A percentile compares a stretch with the other conserved stretches of the same genome.
These are phyloP conservation scores for Terfezia claveryi DNA, from an alignment of 495 filamentous ascomycete genomes.

Conservation along the genomic window DNA sequence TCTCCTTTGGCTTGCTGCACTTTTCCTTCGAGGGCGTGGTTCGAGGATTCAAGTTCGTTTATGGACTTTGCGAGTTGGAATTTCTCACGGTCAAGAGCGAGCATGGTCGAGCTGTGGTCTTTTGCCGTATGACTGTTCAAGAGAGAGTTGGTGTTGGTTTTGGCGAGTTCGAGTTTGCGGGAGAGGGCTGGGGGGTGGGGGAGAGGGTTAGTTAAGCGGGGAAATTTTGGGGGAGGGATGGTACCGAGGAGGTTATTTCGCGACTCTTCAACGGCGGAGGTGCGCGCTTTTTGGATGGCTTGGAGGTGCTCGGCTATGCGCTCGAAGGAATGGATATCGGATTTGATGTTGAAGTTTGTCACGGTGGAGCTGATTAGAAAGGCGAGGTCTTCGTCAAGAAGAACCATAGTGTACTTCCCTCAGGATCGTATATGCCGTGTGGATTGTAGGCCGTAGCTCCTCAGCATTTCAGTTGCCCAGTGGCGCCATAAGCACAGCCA, in stretches of 20 bases:
- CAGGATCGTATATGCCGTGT: background rate
- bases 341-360: constrained; percentile 79
- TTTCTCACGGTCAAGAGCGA: constrained; percentile 34
- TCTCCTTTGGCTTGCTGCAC: constrained; percentile 50
- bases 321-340: constrained; percentile 65
- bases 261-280: constrained; percentile 43
- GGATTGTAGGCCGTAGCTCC: background rate
- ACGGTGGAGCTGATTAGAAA: constrained; percentile 29
- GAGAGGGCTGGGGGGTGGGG: constrained; percentile 31
- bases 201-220: constrained; percentile 7
- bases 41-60: constrained; percentile 74
- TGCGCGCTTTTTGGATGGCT: constrained; percentile 55
- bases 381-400: constrained; percentile 89
- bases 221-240: background rate
- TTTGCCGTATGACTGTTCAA: constrained; percentile 27
- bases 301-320: constrained; percentile 68
- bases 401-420: constrained; percentile 32
- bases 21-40: constrained; percentile 65
- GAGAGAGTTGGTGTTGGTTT: constrained; percentile 27
- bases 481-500: too few relatives aligned
- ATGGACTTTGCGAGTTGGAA: constrained; percentile 81
- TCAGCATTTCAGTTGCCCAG: too few relatives aligned
- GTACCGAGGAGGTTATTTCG: constrained; percentile 7
- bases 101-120: constrained; percentile 18
- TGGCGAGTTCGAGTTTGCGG: constrained; percentile 33